Conservation (phyloP, 768 basidiomycete genomes). For the Calocera viscosa region DNA sequence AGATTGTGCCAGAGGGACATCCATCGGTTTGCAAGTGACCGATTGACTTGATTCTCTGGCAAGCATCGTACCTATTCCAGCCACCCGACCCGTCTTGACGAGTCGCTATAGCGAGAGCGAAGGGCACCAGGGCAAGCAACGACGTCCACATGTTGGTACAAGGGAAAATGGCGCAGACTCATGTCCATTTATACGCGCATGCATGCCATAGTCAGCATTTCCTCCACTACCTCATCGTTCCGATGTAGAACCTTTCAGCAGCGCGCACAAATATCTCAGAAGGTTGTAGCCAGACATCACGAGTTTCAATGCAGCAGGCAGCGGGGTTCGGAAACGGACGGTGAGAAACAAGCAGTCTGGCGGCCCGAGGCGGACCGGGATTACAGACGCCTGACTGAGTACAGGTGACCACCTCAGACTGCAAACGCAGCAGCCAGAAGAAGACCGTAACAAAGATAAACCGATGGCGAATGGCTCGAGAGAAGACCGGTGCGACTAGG, state of each 20-base stretch:
- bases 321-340: no score
- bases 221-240: no score
- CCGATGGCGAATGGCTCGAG: background rate
- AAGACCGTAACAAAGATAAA: background rate
- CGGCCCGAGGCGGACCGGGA: no score
- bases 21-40: constrained; percentile 35
- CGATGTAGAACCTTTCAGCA: no score
- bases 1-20: constrained; percentile 48
- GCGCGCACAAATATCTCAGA: no score
- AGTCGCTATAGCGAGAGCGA: background rate
- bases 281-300: no score
- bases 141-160: background rate
- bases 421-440: no score
- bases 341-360: no score
- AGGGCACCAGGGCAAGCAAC: background rate
- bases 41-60: constrained; percentile 40
- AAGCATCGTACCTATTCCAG: constrained; percentile 28
- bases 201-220: no score
- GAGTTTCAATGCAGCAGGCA: no score
- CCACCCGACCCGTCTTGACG: background rate
- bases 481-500: background rate
- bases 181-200: background rate
- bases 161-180: background rate
- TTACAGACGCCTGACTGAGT: no score
- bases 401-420: no score